Conservation (phyloP, 1,139 yeast species). For the Geotrichum armillariae region DNA sequence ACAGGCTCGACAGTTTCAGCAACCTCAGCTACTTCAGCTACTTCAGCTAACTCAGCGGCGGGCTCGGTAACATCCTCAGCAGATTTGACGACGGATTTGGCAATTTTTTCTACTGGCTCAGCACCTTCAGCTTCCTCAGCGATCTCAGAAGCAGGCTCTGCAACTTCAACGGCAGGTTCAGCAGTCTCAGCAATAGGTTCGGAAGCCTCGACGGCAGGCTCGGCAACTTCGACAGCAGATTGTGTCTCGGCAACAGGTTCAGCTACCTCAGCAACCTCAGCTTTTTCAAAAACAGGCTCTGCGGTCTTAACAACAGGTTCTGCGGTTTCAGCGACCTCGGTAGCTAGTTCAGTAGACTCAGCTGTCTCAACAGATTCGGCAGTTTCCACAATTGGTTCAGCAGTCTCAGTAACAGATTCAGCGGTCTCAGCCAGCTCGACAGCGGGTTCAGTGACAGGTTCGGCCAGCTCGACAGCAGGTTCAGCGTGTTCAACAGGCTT, state of each 20-base stretch:
- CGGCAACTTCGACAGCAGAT: background rate
- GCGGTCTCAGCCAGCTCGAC: no score
- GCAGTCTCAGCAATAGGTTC: background rate
- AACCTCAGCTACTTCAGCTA: no score
- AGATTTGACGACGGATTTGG: background rate
- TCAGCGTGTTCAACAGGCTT: no score
- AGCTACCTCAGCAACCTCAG: background rate
- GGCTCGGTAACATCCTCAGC: slow-evolving; percentile 2
- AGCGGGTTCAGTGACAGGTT: no score
- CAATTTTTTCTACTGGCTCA: background rate
- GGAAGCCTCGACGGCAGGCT: background rate
- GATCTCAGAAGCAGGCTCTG: background rate
- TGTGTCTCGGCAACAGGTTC: slow-evolving; percentile 1
- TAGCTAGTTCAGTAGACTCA: background rate
- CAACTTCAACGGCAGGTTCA: background rate
- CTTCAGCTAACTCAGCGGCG: background rate
- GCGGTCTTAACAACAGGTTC: background rate
- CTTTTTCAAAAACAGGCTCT: background rate
- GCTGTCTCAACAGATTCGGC: background rate
- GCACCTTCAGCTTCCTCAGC: background rate
- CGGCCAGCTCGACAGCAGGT: no score
- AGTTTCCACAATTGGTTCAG: background rate
- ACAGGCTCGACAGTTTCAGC: background rate
- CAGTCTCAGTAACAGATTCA: slow-evolving; percentile 1
- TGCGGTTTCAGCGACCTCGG: background rate